These are phyloP conservation scores for Cladosporium velox DNA, from an alignment of 2,329 filamentous ascomycete genomes.

Conservation along the genomic window DNA sequence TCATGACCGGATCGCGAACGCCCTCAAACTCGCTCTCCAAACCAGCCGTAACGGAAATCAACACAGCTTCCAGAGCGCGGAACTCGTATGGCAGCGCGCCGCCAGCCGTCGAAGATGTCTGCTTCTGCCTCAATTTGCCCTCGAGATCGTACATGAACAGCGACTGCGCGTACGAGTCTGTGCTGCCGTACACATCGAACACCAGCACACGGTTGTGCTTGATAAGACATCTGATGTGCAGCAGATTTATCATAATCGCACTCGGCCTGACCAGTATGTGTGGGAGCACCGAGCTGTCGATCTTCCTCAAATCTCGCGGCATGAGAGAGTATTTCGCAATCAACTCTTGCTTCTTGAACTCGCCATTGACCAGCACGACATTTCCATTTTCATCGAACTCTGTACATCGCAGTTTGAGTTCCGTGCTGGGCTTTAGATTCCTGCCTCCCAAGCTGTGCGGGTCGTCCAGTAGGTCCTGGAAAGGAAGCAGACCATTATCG, in stretches of 20 bases:
- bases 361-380: slow-evolving; percentile 87
- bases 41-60: slow-evolving; percentile 89
- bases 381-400: slow-evolving; percentile 92
- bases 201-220: slow-evolving; percentile 92
- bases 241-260: slow-evolving; percentile 89
- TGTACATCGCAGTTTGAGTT: slow-evolving; percentile 85
- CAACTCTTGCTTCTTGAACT: slow-evolving; percentile 96
- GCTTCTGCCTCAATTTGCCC: slow-evolving; percentile 84
- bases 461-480: slow-evolving; percentile 58
- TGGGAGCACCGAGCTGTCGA: slow-evolving; percentile 92
- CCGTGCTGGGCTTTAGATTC: slow-evolving; percentile 76
- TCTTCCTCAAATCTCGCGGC: slow-evolving; percentile 93
- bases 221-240: slow-evolving; percentile 95
- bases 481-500: slow-evolving; percentile 60
- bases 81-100: slow-evolving; percentile 86
- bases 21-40: slow-evolving; percentile 94
- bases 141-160: slow-evolving; percentile 98
- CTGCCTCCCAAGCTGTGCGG: slow-evolving; percentile 63
- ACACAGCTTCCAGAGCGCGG: slow-evolving; percentile 87
- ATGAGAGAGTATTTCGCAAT: slow-evolving; percentile 95
- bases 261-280: slow-evolving; percentile 93
- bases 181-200: slow-evolving; percentile 94
- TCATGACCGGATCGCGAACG: slow-evolving; percentile 87
- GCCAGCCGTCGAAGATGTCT: slow-evolving; percentile 51
- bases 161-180: slow-evolving; percentile 91